Evolutionary conservation across 148 eudicot genomes (phyloP), one percentile per base, ranked within the genome.

Genomic region (Polygonum maritimum): DNA sequence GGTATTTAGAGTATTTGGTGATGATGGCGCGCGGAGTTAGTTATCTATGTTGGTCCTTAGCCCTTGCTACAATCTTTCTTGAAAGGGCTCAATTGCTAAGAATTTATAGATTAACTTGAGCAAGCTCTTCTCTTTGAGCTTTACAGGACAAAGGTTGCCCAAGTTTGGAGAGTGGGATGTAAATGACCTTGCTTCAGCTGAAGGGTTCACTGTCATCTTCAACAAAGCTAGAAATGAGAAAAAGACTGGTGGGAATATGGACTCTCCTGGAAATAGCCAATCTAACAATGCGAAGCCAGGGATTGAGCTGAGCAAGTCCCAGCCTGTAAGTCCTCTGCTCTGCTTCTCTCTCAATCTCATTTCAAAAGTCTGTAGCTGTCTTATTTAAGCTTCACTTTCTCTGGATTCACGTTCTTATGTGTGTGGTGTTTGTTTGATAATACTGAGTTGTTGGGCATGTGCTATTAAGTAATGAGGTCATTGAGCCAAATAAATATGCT

Each of bases 121-220:
- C 14, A 33, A 62, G 69, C 31, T 62, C 38, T 13, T 62, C 6
- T 36, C 3, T 38, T 75, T 71, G 71, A 10, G 19, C 67, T 49
- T 60, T 72, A 21, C 83, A 90, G 91, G 94, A 88, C 78, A 90
- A 90, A 83, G 94, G 94, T 82, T 90, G 84, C 94, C 94, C 73
- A 90, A 90, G 84, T 90, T 90, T 84, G 94, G 94, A 73, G 94
- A 90, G 76, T 90, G 94, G 94, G 94, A 90, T 63, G 94, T 90
- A n/a, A 89, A 91, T 84, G 93, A 91, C 48, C 94, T 91, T 70
- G 89, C 94, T 81, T 90, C 94, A 76, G 94, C 94, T 65, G 94
- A 90, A 79, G 94, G 94, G 57, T 90, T 90, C 81, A 90, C 94
- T 78, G 94, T 90, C 65, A 90, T 90, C 21, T 90, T 90, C 72